Conservation (phyloP, 805 yeast species). For the Candida xiaguanensis region DNA sequence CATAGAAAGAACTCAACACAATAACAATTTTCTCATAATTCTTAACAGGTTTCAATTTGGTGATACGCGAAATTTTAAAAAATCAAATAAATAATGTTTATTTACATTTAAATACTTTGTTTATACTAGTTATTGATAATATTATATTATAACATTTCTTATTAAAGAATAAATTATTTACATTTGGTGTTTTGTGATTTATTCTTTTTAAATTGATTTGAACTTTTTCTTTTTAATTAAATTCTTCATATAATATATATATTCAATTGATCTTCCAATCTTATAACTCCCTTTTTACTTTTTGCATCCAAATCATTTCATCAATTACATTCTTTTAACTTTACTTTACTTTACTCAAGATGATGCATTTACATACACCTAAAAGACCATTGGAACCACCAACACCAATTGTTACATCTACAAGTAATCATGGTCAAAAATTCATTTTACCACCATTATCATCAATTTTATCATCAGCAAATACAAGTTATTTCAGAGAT, state of each 20-base stretch:
- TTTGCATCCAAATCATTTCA: too few species aligned
- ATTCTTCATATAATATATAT: too few species aligned
- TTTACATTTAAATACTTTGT: background rate
- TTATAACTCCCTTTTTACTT: too few species aligned
- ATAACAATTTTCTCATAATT: too few species aligned
- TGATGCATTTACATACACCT: constrained; percentile 31
- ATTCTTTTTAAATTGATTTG: too few species aligned
- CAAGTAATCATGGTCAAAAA: constrained; percentile 17
- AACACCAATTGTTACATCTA: constrained; percentile 16
- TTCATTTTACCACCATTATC: constrained; percentile 40
- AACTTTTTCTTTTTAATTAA: too few species aligned
- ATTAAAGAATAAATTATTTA: background rate
- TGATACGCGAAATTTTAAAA: background rate
- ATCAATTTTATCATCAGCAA: constrained; percentile 20
- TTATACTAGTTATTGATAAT: background rate
- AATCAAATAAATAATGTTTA: background rate
- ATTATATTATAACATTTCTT: background rate
- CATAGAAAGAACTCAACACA: too few species aligned
- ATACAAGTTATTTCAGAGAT: constrained; percentile 7
- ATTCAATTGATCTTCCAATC: too few species aligned
- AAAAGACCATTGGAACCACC: constrained; percentile 22
- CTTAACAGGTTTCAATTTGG: background rate
- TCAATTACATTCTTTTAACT: background rate
- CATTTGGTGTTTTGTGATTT: background rate
- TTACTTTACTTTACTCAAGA: background rate